phyloP scores from a whole-genome alignment of 2,329 filamentous ascomycete genomes.

The Sphaerulina musiva region DNA sequence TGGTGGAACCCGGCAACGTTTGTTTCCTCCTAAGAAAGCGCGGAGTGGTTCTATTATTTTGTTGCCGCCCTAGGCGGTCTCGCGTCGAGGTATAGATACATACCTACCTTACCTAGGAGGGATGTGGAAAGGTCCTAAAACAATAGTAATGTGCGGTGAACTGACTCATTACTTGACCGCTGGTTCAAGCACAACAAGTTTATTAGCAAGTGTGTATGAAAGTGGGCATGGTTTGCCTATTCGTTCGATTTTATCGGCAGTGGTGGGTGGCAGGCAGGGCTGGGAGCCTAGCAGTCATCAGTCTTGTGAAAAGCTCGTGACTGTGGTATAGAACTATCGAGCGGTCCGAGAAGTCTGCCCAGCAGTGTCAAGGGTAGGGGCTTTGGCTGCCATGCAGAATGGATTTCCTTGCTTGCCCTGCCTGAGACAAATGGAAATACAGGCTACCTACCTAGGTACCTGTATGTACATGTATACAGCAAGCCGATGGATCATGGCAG shows the following conservation, averaged over 20 bases:
- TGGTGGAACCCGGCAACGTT: neutral
- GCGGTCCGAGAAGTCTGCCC: neutral
- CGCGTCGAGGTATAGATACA: neutral
- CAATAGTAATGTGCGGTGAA: conserved; percentile 3
- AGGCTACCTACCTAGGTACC: too few relatives aligned
- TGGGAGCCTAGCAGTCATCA: neutral
- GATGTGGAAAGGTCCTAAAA: neutral
- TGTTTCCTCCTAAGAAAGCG: neutral
- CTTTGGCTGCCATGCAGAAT: too few relatives aligned
- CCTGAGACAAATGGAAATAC: too few relatives aligned
- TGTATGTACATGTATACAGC: too few relatives aligned
- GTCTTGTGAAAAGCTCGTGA: too few relatives aligned
- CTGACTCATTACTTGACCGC: conserved; percentile 2
- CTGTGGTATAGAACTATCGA: neutral
- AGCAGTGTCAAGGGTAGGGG: neutral
- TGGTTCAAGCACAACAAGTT: neutral
- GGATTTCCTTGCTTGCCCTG: too few relatives aligned
- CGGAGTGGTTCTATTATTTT: neutral
- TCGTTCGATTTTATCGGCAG: neutral
- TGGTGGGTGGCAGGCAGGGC: too few relatives aligned
- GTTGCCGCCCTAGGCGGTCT: neutral
- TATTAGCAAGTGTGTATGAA: neutral
- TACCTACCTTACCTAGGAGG: neutral
- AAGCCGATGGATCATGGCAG: too few relatives aligned
- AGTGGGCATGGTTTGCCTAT: neutral